Evolutionary conservation across 2,329 filamentous ascomycete genomes (phyloP).

Genomic region (Trichoderma citrinoviride): DNA sequence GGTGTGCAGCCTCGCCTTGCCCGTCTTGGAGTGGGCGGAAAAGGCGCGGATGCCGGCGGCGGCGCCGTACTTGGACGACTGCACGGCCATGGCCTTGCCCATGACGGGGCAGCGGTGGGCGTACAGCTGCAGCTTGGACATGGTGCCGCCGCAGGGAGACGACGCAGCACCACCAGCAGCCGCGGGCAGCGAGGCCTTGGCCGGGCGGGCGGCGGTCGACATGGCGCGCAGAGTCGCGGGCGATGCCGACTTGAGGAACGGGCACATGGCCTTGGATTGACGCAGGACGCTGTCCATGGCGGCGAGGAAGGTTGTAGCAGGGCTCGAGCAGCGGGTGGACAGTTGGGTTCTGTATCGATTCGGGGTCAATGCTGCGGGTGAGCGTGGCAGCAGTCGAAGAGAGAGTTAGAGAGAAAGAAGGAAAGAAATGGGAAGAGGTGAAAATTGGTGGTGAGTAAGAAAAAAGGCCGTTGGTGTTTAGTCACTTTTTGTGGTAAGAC

Average conservation of each 20-base stretch:
- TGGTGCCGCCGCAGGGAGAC: constrained; percentile 82
- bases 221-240: constrained; percentile 87
- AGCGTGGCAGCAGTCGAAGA: not conserved
- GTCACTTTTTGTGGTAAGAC: constrained; percentile 1
- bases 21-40: constrained; percentile 48
- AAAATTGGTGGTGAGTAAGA: not conserved
- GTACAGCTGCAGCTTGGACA: constrained; percentile 94
- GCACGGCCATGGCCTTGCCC: constrained; percentile 93
- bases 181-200: constrained; percentile 70
- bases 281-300: constrained; percentile 90
- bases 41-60: constrained; percentile 52
- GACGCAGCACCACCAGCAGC: constrained; percentile 62
- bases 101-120: constrained; percentile 96
- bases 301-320: constrained; percentile 10
- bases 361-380: not conserved
- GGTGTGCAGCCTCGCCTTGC: constrained; percentile 76
- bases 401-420: too few species aligned
- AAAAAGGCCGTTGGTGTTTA: not conserved
- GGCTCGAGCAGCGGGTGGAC: not conserved
- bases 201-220: constrained; percentile 66
- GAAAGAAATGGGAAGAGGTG: not conserved
- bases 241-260: constrained; percentile 92
- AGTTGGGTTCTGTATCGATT: not conserved
- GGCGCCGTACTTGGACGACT: constrained; percentile 59
- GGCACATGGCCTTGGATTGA: constrained; percentile 95